Base-by-base conservation (phyloP, 148 eudicot species). In the Heliosperma pusillum region DNA sequence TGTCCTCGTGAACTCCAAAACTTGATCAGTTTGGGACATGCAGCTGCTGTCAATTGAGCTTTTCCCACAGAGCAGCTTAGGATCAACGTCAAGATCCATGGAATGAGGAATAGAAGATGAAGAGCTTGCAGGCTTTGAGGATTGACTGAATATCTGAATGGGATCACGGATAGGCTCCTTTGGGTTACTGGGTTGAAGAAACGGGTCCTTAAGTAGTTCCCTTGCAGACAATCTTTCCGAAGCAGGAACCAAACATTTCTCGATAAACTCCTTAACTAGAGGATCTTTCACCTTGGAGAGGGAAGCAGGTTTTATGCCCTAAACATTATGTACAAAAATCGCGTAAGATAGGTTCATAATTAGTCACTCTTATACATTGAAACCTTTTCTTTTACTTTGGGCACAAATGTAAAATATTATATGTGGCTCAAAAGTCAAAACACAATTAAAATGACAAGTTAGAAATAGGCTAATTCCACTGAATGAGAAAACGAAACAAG, bases 291-390 rank as follows among this genome's bases (percentile, higher is more conserved):
- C 88, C 82, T 86, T 89, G 73, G 61, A 53, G 17, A 94, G 88
- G 56, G 97, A 86, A 73, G 96, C 91, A 16, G 98, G 98, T 83
- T 90, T 91, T 55, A 90, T 76, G 8, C 97, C 95, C 98, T 94
- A 84, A 57, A 69, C 70, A 60, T 21, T 45, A 53, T 25, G 11
- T 21, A 76, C 6, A 61, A 25, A 40, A 69, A 55, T 45, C 15
- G 15, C 15, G 60, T 63, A 22, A 77, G 25, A 10, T 15, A 26
- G 12, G 53, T 50, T 4, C 21, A 19, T 59, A 24, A 36, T 7
- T 19, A 40, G 2, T 15, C 33, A 30, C 40, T 27, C 19, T 0
- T 47, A 47, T 47, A 5, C 17, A 0, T 33, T 33, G 5, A 5
- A 33, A 33, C 4, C 12, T 11, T 11, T 47, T 4, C 4, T 12